Base-by-base conservation (phyloP, 371 early-diverging fungal genomes). In the Smittium mucronatum region DNA sequence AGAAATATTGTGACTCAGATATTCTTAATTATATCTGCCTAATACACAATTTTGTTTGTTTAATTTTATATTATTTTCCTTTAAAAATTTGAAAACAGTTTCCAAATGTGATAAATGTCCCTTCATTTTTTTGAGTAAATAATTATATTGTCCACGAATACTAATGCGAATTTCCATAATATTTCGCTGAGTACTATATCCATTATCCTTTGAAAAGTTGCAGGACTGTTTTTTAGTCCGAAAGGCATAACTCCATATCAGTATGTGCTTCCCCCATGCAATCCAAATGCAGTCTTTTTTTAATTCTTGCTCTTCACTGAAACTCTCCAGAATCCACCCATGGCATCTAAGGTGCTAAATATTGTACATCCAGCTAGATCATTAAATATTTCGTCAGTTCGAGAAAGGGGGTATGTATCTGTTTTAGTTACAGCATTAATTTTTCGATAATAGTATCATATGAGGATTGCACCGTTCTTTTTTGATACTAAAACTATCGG, bases 131-230 rank as follows among this genome's bases (percentile, higher is more conserved):
- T 64, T 8, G 81, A 80, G 65, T 75, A 86, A 28, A 89, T 82
- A 0, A 87, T 69, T 0, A 87, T 83, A 69, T 87, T 83, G 69
- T 89, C 86, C 0, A 87, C 58, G 47, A 83, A 88, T 0, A 82
- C 75, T 0, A 83, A 59, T 0, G 75, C 75, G 30, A 70, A 82
- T 2, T 75, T 71, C 65, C 82, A 82, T 0, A 80, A 32, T 31
- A 74, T 70, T 1, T 77, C 74, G 0, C 69, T 57, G 0, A 87
- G 74, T 0, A 83, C 68, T 0, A 69, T 16, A 57, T 78, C 76
- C 77, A 86, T 81, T 2, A 72, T n/a, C 0, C 68, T 26, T 58
- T 81, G 81, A 66, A 85, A 86, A 0, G 71, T 31, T 15, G 65
- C 65, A 33, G 65, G 65, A 33, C 65, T 65, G 65, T 65, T 65